Evolutionary conservation across 2,329 filamentous ascomycete species (phyloP).

Genomic region (Pezicula neosporulosa): DNA sequence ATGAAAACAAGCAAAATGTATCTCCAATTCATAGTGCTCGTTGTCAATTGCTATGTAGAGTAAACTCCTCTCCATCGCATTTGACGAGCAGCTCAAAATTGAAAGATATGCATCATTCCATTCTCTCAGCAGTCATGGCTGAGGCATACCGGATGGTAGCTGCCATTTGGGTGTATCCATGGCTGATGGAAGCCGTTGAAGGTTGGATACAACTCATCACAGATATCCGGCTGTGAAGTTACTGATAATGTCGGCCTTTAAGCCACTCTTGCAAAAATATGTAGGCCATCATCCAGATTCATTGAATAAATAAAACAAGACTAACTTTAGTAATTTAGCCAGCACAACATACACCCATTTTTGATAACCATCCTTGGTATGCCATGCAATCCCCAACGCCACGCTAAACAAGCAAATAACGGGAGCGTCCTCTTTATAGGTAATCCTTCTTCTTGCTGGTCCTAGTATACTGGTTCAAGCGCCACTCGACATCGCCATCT

Average conservation of each 20-base stretch:
- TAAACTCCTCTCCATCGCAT: no score
- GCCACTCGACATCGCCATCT: slow-evolving; percentile 95
- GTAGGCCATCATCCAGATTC: neutral
- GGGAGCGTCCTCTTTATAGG: slow-evolving; percentile 48
- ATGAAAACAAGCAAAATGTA: neutral
- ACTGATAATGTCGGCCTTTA: no score
- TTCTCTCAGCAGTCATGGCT: slow-evolving; percentile 3
- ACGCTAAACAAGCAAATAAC: slow-evolving; percentile 25
- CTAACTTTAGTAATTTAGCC: no score
- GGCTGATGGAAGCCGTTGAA: slow-evolving; percentile 5
- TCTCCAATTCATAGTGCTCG: neutral
- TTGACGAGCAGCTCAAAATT: no score
- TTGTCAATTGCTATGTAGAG: no score
- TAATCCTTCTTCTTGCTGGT: slow-evolving; percentile 96
- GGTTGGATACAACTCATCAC: slow-evolving; percentile 8
- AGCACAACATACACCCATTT: slow-evolving; percentile 3
- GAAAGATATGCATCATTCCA: slow-evolving; percentile 2
- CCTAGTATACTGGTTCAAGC: slow-evolving; percentile 90
- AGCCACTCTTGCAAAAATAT: neutral
- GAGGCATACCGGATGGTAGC: slow-evolving; percentile 9
- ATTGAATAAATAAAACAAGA: neutral
- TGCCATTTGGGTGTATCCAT: slow-evolving; percentile 13
- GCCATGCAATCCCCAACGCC: slow-evolving; percentile 23
- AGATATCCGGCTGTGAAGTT: neutral
- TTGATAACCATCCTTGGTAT: slow-evolving; percentile 10